A percentile compares a stretch with the other conserved stretches of the same genome.
Evolutionary conservation across 1,284 basidiomycete genomes (phyloP).

Genomic region (Moniliella sp.): DNA sequence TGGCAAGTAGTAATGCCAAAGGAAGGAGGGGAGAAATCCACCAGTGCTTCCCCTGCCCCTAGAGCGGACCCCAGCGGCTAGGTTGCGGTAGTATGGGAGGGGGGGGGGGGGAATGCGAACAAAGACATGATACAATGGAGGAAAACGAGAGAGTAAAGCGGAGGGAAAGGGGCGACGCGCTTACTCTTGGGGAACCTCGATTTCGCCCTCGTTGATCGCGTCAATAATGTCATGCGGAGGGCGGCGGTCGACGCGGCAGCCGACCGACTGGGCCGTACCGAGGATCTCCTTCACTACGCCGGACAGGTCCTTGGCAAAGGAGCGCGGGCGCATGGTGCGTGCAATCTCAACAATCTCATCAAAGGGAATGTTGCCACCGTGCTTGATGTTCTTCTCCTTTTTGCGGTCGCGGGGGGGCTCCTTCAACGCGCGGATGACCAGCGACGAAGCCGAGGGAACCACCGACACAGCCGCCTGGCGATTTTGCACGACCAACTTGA

Average conservation of each 20-base stretch:
- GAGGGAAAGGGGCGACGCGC: too few species aligned
- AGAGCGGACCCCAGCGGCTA: too few species aligned
- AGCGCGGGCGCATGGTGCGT: conserved; percentile 87
- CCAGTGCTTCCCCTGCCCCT: too few species aligned
- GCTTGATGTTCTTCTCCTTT: conserved; percentile 99
- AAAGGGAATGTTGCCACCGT: conserved; percentile 77
- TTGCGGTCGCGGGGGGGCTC: conserved; percentile 97
- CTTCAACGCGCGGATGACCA: conserved; percentile 95
- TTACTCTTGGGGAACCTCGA: too few species aligned
- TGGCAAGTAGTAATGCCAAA: too few species aligned
- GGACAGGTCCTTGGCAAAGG: conserved; percentile 71
- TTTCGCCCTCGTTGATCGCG: conserved; percentile 77
- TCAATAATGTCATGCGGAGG: conserved; percentile 89
- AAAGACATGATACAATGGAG: too few species aligned
- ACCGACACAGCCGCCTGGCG: conserved; percentile 92
- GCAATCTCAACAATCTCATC: conserved; percentile 90
- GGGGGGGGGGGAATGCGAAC: too few species aligned
- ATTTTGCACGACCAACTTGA: conserved; percentile 98
- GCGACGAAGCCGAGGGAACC: conserved; percentile 87
- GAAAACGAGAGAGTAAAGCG: too few species aligned
- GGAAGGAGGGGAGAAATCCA: too few species aligned
- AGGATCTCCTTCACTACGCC: conserved; percentile 57
- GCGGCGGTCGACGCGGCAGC: conserved; percentile 85
- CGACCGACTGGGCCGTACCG: conserved; percentile 53
- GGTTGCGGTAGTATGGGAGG: too few species aligned